A percentile compares a stretch with the other conserved stretches of the same genome.
These are phyloP conservation scores for Salvia miltiorrhiza DNA, from an alignment of 257 asterid genomes.

Conservation along the genomic window DNA sequence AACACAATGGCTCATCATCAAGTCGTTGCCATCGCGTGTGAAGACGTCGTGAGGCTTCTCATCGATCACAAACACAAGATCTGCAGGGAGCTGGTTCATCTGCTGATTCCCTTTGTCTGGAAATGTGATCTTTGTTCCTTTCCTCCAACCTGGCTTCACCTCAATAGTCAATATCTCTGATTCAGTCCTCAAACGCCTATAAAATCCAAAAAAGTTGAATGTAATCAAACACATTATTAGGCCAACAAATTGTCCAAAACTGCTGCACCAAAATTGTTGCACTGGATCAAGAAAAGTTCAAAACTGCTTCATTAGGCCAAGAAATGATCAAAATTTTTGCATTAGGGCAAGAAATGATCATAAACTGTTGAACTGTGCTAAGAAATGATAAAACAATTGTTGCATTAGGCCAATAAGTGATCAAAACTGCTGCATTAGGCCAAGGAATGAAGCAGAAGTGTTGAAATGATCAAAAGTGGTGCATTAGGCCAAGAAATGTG, in stretches of 20 bases:
- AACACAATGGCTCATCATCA: slow-evolving; percentile 34
- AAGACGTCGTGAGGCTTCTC: slow-evolving; percentile 71
- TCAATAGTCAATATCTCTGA: slow-evolving; percentile 65
- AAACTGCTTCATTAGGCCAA: background rate
- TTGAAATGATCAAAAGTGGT: too few relatives aligned
- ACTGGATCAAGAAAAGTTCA: too few relatives aligned
- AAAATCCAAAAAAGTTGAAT: background rate
- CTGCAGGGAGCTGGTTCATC: slow-evolving; percentile 73
- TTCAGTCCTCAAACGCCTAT: slow-evolving; percentile 51
- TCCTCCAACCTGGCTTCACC: slow-evolving; percentile 91
- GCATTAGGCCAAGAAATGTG: background rate
- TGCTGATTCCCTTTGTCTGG: slow-evolving; percentile 91
- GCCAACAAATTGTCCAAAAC: background rate
- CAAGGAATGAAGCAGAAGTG: background rate
- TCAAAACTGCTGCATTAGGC: background rate
- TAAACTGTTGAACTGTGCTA: background rate
- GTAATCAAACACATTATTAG: background rate
- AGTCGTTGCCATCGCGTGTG: slow-evolving; percentile 72
- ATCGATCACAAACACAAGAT: slow-evolving; percentile 73
- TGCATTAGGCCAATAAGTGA: background rate
- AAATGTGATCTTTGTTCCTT: slow-evolving; percentile 83
- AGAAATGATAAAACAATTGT: too few relatives aligned
- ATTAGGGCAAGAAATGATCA: background rate
- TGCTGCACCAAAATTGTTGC: background rate
- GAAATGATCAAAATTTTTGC: background rate